A percentile compares a stretch with the other conserved stretches of the same genome.
Evolutionary conservation across 495 filamentous ascomycete species (phyloP).

Genomic region (Tetracladium setigerum): DNA sequence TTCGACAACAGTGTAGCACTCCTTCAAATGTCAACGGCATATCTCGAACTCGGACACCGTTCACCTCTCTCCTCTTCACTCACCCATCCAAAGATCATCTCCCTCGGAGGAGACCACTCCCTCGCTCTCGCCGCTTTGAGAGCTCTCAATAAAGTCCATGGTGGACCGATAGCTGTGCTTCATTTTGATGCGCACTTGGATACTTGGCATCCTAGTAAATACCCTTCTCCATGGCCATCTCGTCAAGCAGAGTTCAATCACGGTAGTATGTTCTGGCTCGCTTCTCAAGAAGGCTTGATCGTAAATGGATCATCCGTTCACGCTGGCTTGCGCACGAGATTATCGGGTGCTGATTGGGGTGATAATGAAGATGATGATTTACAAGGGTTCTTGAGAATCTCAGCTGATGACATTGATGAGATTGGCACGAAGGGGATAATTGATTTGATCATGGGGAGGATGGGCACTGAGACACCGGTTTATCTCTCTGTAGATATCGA

Average conservation of each 20-base stretch:
- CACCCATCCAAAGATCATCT: conserved; percentile 58
- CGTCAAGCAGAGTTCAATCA: conserved; percentile 72
- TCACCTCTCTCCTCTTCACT: conserved; percentile 18
- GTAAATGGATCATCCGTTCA: conserved; percentile 63
- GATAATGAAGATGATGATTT: conserved; percentile 57
- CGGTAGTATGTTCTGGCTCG: conserved; percentile 80
- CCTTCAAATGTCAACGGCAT: conserved; percentile 44
- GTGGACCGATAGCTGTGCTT: conserved; percentile 64
- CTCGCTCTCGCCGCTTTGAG: conserved; percentile 70
- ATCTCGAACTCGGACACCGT: conserved; percentile 33
- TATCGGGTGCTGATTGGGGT: conserved; percentile 56
- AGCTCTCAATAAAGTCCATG: conserved; percentile 62
- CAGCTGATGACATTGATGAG: conserved; percentile 67
- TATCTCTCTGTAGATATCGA: conserved; percentile 75
- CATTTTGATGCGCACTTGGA: conserved; percentile 79
- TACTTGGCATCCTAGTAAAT: conserved; percentile 77
- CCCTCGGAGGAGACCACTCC: conserved; percentile 75
- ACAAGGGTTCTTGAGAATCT: conserved; percentile 60
- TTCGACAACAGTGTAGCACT: conserved; percentile 64
- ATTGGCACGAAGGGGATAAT: conserved; percentile 50
- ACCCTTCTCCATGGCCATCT: conserved; percentile 63
- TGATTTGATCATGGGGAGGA: conserved; percentile 45
- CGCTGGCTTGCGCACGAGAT: conserved; percentile 65
- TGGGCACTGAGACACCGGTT: conserved; percentile 55
- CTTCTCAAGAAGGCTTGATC: conserved; percentile 66